Conservation (phyloP, 352 stramenopile genomes). For the Pythium graminicola region DNA sequence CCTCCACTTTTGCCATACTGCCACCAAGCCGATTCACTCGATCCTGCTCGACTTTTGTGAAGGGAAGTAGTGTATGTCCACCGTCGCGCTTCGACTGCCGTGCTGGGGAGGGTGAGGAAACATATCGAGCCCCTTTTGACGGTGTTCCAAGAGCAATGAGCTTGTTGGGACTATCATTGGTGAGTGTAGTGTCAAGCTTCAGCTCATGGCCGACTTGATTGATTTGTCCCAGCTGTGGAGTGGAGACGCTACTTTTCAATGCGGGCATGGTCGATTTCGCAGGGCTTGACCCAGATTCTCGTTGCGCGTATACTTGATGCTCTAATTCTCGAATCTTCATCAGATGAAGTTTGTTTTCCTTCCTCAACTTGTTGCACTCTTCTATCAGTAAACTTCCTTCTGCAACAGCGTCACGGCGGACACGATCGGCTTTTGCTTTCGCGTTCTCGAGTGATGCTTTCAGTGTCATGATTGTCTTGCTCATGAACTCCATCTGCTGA, state of each 20-base stretch:
- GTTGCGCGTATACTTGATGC: constrained; percentile 20
- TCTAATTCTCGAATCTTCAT: constrained; percentile 67
- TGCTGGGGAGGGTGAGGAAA: constrained; percentile 1
- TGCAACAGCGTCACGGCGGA: constrained; percentile 64
- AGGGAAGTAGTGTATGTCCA: constrained; percentile 33
- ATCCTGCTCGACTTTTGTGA: constrained; percentile 39
- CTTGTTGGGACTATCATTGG: background rate
- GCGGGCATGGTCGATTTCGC: background rate
- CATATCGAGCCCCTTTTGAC: background rate
- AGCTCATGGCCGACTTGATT: constrained; percentile 15
- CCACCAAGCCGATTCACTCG: constrained; percentile 22
- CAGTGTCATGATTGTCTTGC: constrained; percentile 60
- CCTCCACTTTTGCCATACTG: constrained; percentile 25
- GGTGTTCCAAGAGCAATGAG: constrained; percentile 5
- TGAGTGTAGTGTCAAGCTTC: constrained; percentile 4
- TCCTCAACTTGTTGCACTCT: constrained; percentile 70
- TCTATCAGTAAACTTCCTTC: constrained; percentile 75
- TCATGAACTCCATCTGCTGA: constrained; percentile 82
- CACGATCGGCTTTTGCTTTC: constrained; percentile 56
- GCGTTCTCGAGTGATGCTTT: constrained; percentile 55
- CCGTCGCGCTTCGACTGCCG: constrained; percentile 15
- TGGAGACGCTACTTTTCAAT: constrained; percentile 9
- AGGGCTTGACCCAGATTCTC: constrained; percentile 8
- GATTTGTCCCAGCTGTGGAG: constrained; percentile 2
- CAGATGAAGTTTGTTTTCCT: constrained; percentile 62